Evolutionary conservation across 345 rosid species (phyloP).

Genomic region (Citrus mangshanensis): DNA sequence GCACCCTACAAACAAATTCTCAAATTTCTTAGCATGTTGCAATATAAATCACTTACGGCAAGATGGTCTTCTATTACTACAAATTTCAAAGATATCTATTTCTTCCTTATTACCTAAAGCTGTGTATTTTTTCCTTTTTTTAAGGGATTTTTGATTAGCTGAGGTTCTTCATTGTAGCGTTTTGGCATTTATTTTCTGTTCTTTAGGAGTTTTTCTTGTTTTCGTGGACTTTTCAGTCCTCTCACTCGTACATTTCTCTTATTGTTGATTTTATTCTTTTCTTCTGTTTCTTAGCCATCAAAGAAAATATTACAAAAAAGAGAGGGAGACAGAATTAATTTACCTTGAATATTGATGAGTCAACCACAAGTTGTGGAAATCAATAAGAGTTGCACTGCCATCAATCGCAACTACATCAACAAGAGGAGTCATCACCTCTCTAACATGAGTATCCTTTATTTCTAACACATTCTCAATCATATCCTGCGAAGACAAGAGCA

Average conservation of each 20-base stretch:
- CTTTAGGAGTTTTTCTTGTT: not conserved
- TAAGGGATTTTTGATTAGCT: not conserved
- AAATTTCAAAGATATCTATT: not conserved
- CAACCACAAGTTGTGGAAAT: slow-evolving; percentile 88
- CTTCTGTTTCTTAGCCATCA: not conserved
- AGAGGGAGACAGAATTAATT: not conserved
- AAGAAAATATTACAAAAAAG: too few relatives aligned
- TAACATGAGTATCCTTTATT: slow-evolving; percentile 93
- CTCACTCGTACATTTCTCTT: not conserved
- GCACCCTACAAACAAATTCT: slow-evolving; percentile 60
- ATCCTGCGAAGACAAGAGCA: slow-evolving; percentile 55
- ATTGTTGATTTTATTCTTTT: not conserved
- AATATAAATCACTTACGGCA: slow-evolving; percentile 4
- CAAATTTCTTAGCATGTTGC: slow-evolving; percentile 19
- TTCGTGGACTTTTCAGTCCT: not conserved
- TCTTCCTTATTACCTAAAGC: not conserved
- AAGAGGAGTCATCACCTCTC: slow-evolving; percentile 99
- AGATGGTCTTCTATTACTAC: slow-evolving; percentile 3
- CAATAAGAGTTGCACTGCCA: slow-evolving; percentile 71
- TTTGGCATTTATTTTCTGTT: not conserved
- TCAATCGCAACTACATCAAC: slow-evolving; percentile 98
- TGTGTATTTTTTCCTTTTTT: not conserved
- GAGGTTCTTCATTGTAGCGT: not conserved
- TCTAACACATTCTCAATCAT: slow-evolving; percentile 99
- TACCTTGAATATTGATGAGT: slow-evolving; percentile 98